Base-by-base conservation (phyloP, 2,329 filamentous ascomycete species). In the Trichoderma aggressivum region DNA sequence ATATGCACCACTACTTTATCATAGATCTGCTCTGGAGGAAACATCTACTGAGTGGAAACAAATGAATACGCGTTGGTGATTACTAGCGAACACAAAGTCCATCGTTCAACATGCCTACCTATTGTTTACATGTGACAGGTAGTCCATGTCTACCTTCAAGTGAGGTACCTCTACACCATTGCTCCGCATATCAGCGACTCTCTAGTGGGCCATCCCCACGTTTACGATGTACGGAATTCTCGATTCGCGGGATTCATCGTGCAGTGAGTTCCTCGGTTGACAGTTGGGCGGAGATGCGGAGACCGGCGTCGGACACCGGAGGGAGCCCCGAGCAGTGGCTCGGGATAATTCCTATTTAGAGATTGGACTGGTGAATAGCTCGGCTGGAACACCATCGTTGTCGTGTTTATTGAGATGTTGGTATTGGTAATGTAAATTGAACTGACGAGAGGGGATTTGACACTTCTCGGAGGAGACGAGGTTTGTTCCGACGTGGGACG, bases 21-120 rank as follows among this genome's bases (percentile, higher is more conserved):
- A 62, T 70, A 62, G 66, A 70, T 55, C 39, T 70, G 32, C 66
- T 70, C 66, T 36, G 24, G 21, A 53, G 1, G 39, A 10, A 18
- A 26, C 3, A 16, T 32, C 28, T 50, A 28, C 18, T 16, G 66
- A 62, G 66, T 24, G 28, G 36, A 70, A 18, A 39, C 21, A 28
- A 70, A 61, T 69, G 53, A 39, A 53, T 21, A 30, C 28, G 55
- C 34, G 39, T 28, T 26, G 32, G 32, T 55, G 26, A 16, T 16
- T 43, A 53, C 30, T 39, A 2, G 26, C 26, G 21, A 21, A 14
- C 2, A 36, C 26, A n/a, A 50, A 18, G 12, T 34, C n/a, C 2
- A 12, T 18, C 16, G 39, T 6, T 59, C 32, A 5, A 26, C 3
- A 26, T 21, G 32, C 24, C 32, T 8, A 12, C 24, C 32, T 8